Evolutionary conservation across 768 basidiomycete species (phyloP), one percentile per base, ranked within the genome.

Genomic region (Collybia sp.): DNA sequence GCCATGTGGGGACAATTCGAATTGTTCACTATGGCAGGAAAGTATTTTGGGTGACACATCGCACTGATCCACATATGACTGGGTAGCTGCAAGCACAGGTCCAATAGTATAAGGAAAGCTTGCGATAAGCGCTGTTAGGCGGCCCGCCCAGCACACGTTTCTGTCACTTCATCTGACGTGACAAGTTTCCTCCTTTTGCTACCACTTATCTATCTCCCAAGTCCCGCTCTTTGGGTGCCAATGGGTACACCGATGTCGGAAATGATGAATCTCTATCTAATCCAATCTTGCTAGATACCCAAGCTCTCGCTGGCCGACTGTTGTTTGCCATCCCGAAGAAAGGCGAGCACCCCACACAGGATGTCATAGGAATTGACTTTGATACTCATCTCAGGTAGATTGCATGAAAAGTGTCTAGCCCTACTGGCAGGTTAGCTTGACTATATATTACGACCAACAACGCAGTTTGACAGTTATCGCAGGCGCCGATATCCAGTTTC

Each of bases 321-420:
- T 73, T 99, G 33, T 95, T 99, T 55, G 95, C 94, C 8, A 90
- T 99, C 55, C 95, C 95, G 1, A 98, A 98, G 75, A 99, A 98
- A 80, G 95, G 95, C 85, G 52, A 25, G 18, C 12, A 5, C 16
- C 15, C 31, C n/a, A 12, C 0, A 18, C 11, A 12, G 12, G 15
- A 19, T n/a, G 45, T 46, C 15, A 16, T 18, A 36, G 13, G 19
- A 51, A 37, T 44, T 52, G 35, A 18, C 33, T 10, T 25, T 42
- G 43, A 40, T 42, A 37, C 44, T 19, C 34, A 40, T 32, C 6
- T 25, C 53, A 93, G 92, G 92, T 46, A 74, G 95, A 53, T 72
- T 99, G 47, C 77, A 95, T 56, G 95, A 97, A 38, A 93, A 92
- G 69, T 94, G 92, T 56, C 53, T 96, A 25, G 77, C 86, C 55